A percentile compares a stretch with the other conserved stretches of the same genome.
These are phyloP conservation scores for Phytophthora colocasiae DNA, from an alignment of 352 stramenopile genomes.

Conservation along the genomic window DNA sequence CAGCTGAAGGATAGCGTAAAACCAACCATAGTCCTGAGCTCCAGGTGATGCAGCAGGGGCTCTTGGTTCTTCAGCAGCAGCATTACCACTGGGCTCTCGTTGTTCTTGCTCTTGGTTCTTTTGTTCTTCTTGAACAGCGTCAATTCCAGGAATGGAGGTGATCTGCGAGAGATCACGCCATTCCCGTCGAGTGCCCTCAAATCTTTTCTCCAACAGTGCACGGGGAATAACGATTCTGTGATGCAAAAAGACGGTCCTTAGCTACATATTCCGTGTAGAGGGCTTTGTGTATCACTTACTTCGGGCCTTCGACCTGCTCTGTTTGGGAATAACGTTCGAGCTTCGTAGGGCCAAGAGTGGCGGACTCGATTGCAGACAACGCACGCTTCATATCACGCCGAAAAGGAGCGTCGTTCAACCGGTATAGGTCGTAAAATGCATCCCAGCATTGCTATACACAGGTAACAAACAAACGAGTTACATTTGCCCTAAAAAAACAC, in stretches of 20 bases:
- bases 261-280: background rate
- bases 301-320: conserved; percentile 2
- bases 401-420: conserved; percentile 54
- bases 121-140: conserved; percentile 2
- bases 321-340: conserved; percentile 59
- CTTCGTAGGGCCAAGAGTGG: conserved; percentile 55
- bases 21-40: conserved; percentile 36
- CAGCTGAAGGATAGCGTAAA: conserved; percentile 27
- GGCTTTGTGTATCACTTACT: conserved; percentile 4
- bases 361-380: conserved; percentile 57
- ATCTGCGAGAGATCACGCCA: conserved; percentile 50
- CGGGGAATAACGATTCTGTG: conserved; percentile 38
- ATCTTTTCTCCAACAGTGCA: conserved; percentile 43
- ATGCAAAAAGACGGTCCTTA: background rate
- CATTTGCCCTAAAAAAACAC: background rate
- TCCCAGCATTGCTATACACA: conserved; percentile 61
- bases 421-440: conserved; percentile 48
- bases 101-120: conserved; percentile 9
- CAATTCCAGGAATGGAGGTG: conserved; percentile 28
- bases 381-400: conserved; percentile 76
- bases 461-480: background rate
- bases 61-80: background rate
- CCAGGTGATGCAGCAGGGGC: conserved; percentile 11
- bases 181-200: conserved; percentile 30
- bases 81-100: conserved; percentile 18